Conservation (phyloP, 2,329 filamentous ascomycete species). For the Knoxdaviesia proteae region DNA sequence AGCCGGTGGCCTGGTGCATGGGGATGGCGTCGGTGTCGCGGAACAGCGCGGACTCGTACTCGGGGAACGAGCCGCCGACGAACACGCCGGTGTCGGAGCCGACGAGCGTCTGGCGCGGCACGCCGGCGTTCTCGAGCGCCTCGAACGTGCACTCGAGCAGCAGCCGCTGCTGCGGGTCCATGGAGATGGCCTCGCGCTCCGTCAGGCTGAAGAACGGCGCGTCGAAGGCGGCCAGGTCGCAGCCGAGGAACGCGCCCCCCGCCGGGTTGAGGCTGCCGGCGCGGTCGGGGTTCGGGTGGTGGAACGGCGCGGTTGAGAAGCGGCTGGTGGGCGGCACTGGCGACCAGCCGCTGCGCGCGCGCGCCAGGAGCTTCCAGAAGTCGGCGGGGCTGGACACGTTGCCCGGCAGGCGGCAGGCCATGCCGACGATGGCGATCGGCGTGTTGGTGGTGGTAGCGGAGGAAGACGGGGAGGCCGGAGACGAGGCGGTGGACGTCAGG, state of each 20-base stretch:
- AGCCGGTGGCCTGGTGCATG: conserved; percentile 29
- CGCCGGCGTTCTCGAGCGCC: conserved; percentile 23
- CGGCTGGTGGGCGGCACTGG: conserved; percentile 20
- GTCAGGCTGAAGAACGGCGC: conserved; percentile 18
- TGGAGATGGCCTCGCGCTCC: conserved; percentile 17
- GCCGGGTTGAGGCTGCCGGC: not conserved
- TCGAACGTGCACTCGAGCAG: conserved; percentile 32
- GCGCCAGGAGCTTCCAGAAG: conserved; percentile 22
- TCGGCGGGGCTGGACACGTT: conserved; percentile 19
- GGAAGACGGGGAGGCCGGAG: too few species aligned
- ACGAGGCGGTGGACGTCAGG: too few species aligned
- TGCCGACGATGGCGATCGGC: conserved; percentile 25
- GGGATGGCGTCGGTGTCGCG: conserved; percentile 24
- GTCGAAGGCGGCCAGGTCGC: conserved; percentile 9
- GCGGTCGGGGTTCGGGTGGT: conserved; percentile 11
- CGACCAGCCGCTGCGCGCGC: conserved; percentile 18
- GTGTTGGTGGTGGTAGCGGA: conserved; percentile 7
- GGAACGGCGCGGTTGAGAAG: conserved; percentile 21
- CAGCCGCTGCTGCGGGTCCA: conserved; percentile 30
- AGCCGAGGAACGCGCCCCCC: conserved; percentile 11
- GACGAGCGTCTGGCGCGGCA: conserved; percentile 10
- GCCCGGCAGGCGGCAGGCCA: conserved; percentile 24
- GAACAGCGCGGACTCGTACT: conserved; percentile 24
- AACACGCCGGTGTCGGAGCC: conserved; percentile 11
- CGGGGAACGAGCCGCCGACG: conserved; percentile 15